phyloP scores from a whole-genome alignment of 495 filamentous ascomycete genomes.

The Geoglossum glabrum region DNA sequence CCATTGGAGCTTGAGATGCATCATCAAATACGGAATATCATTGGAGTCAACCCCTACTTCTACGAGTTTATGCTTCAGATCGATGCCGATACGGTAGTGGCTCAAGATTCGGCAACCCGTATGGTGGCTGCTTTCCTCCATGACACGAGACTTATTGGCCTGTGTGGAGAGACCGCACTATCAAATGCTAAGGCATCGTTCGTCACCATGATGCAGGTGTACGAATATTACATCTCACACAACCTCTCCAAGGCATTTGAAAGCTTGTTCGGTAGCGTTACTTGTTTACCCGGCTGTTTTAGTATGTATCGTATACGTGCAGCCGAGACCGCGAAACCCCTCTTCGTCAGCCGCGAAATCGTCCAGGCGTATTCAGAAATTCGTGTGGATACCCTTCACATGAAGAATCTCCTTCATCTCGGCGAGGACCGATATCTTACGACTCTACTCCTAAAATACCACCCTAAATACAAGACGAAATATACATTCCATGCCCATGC shows the following conservation, averaged over 20 bases:
- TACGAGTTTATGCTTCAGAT: constrained; percentile 96
- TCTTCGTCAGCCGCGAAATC: constrained; percentile 86
- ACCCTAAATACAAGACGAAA: constrained; percentile 92
- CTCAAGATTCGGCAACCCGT: constrained; percentile 73
- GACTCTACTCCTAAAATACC: constrained; percentile 80
- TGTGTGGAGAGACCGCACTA: constrained; percentile 86
- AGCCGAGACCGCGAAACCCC: constrained; percentile 77
- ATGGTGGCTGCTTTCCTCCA: constrained; percentile 82
- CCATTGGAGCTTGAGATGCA: constrained; percentile 96
- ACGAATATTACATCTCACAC: constrained; percentile 99
- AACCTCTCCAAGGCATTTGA: constrained; percentile 98
- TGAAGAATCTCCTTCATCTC: constrained; percentile 94
- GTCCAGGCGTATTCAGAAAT: constrained; percentile 73
- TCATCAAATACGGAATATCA: constrained; percentile 97
- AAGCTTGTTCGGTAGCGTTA: constrained; percentile 89
- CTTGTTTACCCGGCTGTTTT: constrained; percentile 94
- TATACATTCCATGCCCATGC: constrained; percentile 83
- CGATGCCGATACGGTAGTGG: constrained; percentile 92
- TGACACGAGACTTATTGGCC: constrained; percentile 77
- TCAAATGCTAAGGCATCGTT: constrained; percentile 85
- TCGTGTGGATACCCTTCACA: constrained; percentile 92
- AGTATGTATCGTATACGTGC: constrained; percentile 95
- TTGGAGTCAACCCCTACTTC: constrained; percentile 93
- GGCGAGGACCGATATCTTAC: constrained; percentile 93
- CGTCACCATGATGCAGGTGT: constrained; percentile 97